Conservation (phyloP, 1,139 yeast genomes). For the Pichia sp. region DNA sequence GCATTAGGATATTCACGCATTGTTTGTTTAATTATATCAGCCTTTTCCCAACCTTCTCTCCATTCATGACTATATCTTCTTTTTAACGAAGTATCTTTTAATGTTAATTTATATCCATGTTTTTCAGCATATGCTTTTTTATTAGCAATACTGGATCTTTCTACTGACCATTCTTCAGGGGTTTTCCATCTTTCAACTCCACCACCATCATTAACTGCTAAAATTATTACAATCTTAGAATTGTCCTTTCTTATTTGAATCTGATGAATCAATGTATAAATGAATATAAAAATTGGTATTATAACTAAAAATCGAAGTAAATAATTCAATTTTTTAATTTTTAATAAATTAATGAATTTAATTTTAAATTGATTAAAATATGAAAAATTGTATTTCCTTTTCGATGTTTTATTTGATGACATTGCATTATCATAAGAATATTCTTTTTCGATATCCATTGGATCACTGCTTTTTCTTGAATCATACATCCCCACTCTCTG, state of each 20-base stretch:
- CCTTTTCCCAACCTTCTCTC: conserved; percentile 98
- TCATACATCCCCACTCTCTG: too few species aligned
- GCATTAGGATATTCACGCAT: conserved; percentile 93
- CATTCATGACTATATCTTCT: conserved; percentile 94
- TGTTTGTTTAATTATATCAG: conserved; percentile 86
- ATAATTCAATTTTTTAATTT: neutral
- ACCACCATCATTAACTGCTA: conserved; percentile 97
- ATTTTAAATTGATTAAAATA: neutral
- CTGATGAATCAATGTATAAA: neutral
- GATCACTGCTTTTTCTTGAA: neutral
- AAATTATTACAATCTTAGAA: conserved; percentile 67
- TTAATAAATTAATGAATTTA: neutral
- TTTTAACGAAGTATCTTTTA: conserved; percentile 84
- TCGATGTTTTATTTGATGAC: neutral
- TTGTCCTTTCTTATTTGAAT: neutral
- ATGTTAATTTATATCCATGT: conserved; percentile 85
- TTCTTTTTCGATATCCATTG: conserved; percentile 7
- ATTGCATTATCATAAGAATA: neutral
- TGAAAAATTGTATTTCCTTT: neutral
- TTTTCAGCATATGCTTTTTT: conserved; percentile 80
- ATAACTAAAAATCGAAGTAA: neutral
- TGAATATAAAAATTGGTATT: neutral
- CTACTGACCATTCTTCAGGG: conserved; percentile 97
- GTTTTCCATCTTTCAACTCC: conserved; percentile 97
- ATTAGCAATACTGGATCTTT: conserved; percentile 82